phyloP scores from a whole-genome alignment of 495 filamentous ascomycete genomes.

The Penicillium robsamsonii region DNA sequence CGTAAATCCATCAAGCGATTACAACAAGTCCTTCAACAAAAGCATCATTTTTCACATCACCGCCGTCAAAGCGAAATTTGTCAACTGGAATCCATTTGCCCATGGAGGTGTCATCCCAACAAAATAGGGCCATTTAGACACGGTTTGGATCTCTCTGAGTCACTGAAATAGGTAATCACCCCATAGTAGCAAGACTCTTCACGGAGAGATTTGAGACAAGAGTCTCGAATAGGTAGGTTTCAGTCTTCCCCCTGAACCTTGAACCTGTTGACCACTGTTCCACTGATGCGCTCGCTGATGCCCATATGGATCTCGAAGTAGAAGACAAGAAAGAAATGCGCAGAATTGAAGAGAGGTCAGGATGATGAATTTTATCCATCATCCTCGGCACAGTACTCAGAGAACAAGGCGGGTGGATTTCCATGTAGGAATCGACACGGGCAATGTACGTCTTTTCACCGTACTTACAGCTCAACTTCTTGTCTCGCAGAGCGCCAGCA shows the following conservation, averaged over 20 bases:
- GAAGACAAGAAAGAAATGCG: constrained; percentile 21
- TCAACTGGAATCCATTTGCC: constrained; percentile 13
- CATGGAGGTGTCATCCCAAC: not conserved
- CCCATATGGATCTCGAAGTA: constrained; percentile 33
- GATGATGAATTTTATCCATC: constrained; percentile 28
- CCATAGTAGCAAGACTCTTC: constrained; percentile 19
- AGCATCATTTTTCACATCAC: constrained; percentile 2
- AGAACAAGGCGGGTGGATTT: constrained; percentile 26
- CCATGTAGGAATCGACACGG: constrained; percentile 15
- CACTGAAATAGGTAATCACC: constrained; percentile 27
- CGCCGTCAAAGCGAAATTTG: constrained; percentile 7
- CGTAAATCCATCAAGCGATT: constrained; percentile 12
- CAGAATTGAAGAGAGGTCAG: constrained; percentile 21
- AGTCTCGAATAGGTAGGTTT: not conserved
- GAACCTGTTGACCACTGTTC: constrained; percentile 33
- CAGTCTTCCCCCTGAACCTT: constrained; percentile 11
- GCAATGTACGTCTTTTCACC: constrained; percentile 29
- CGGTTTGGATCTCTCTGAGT: constrained; percentile 2
- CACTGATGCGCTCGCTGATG: constrained; percentile 66
- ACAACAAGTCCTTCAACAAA: constrained; percentile 14
- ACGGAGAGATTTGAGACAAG: not conserved
- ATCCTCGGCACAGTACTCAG: constrained; percentile 41
- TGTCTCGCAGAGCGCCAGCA: constrained; percentile 37
- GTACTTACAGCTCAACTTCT: constrained; percentile 49
- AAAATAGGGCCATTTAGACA: constrained; percentile 1